Base-by-base conservation (phyloP, 352 stramenopile genomes). In the Detonula confervacea region DNA sequence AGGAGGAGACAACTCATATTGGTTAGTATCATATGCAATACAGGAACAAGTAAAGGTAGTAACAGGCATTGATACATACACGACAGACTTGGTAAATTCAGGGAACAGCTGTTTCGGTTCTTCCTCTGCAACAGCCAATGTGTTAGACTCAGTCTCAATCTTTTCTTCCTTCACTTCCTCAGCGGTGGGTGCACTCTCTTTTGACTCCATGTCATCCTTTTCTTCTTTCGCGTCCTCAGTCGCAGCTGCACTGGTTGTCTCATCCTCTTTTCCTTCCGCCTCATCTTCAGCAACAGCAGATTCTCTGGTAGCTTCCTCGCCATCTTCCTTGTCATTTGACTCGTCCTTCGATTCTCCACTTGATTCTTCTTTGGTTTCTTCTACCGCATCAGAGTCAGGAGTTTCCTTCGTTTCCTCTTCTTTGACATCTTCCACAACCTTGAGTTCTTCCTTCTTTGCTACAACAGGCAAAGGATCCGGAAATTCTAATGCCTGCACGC, bases 401-500 rank as follows among this genome's bases (percentile, higher is more conserved):
- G n/a, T n/a, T n/a, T n/a, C n/a, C n/a, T 63, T 57, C 30, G 24
- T 47, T 27, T 39, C 42, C 14, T 79, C 46, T 64, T 60, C 22
- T 11, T 18, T 42, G 39, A 18, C 44, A 39, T 69, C 51, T 55
- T 72, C 55, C 27, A 49, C 33, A 65, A 30, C 18, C 39, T 39
- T 5, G 29, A 46, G 8, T 33, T 35, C 33, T 57, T 68, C 8
- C 6, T 64, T 16, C 12, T 76, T 49, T 44, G 37, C 69, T 39
- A 67, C 63, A 54, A 20, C 42, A 61, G 54, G 24, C 12, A 52
- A 18, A 24, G 47, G 63, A 16, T 60, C 49, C 14, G 74, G 73
- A 59, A 90, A 80, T 72, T 95, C 90, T 16, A 87, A 46, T 25
- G 57, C 44, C 24, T 90, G 77, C 39, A 96, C 90, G 12, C 84